Evolutionary conservation across 192 early-diverging fungal species (phyloP).

Genomic region (Mortierella hygrophila): DNA sequence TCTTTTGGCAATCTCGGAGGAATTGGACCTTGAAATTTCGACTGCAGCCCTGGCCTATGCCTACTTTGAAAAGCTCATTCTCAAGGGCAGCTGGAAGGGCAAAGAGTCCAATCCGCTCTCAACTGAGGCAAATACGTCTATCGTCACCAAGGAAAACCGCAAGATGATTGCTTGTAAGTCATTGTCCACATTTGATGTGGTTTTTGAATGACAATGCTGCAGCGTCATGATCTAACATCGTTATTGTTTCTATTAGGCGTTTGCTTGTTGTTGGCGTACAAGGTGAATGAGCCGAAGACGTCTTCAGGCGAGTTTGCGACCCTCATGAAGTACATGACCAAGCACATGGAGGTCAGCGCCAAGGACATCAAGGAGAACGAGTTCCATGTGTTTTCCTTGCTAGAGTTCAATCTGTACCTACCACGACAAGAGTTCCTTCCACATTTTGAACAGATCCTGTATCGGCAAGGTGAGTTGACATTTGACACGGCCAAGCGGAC

Average conservation of each 20-base stretch:
- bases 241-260: conserved; percentile 63
- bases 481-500: background rate
- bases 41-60: conserved; percentile 91
- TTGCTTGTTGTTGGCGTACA: conserved; percentile 86
- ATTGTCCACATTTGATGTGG: background rate
- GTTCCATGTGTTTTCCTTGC: conserved; percentile 89
- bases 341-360: conserved; percentile 78
- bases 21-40: conserved; percentile 88
- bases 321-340: conserved; percentile 71
- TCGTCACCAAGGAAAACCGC: conserved; percentile 42
- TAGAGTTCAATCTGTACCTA: conserved; percentile 93
- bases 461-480: conserved; percentile 60
- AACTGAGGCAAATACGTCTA: conserved; percentile 22
- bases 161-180: conserved; percentile 40
- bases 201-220: background rate
- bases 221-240: background rate
- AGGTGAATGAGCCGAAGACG: conserved; percentile 90
- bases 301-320: conserved; percentile 69
- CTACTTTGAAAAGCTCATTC: conserved; percentile 95
- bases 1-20: conserved; percentile 76
- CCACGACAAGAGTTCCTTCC: conserved; percentile 92
- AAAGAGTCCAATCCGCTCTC: conserved; percentile 21
- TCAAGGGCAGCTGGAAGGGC: conserved; percentile 70
- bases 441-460: conserved; percentile 89
- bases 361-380: conserved; percentile 90